Evolutionary conservation across 768 basidiomycete genomes (phyloP), one percentile per base, ranked within the genome.

Genomic region (Psilocybe sp.): DNA sequence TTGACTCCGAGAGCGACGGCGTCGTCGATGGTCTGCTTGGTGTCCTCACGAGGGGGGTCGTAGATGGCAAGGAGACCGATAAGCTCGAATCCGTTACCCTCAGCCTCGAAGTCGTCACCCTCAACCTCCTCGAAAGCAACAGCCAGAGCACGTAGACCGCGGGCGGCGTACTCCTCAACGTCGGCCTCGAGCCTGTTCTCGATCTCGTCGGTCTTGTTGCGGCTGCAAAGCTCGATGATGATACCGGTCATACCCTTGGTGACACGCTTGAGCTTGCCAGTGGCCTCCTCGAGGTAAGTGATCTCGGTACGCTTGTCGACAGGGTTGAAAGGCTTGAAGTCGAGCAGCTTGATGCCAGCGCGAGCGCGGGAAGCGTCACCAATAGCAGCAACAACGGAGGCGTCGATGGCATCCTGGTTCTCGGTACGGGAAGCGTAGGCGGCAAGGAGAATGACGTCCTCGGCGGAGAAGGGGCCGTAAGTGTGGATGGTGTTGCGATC

Each of bases 161-260:
- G 93, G 15, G 77, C 71, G 46, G 96, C 96, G 62, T 89, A 98
- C 67, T 96, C 95, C 72, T 98, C 93, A 46, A 98, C 96, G 64
- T 98, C 96, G 54, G 81, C 78, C 77, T 98, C 93, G 51, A 98
- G 87, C 59, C 77, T 81, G 73, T 89, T 84, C 81, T 98, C 95
- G 39, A 93, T 59, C 54, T 92, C 92, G 10, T 90, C 86, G 36
- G 91, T 90, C 84, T 98, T 98, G 87, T 97, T 95, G 67, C 96
- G 90, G 18, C 90, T 79, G 84, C 95, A 98, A 43, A 97, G 88
- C 50, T 96, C 92, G 64, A 97, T 94, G 77, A 98, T 93, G 70
- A 92, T 89, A 76, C 94, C 96, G 39, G 96, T 98, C 96, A 98
- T 98, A 68, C 96, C 96, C 87, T 98, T 98, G 67, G 96, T 97